Evolutionary conservation across 2,329 filamentous ascomycete genomes (phyloP), one percentile per base, ranked within the genome.

Genomic region (Aphanocladium album): DNA sequence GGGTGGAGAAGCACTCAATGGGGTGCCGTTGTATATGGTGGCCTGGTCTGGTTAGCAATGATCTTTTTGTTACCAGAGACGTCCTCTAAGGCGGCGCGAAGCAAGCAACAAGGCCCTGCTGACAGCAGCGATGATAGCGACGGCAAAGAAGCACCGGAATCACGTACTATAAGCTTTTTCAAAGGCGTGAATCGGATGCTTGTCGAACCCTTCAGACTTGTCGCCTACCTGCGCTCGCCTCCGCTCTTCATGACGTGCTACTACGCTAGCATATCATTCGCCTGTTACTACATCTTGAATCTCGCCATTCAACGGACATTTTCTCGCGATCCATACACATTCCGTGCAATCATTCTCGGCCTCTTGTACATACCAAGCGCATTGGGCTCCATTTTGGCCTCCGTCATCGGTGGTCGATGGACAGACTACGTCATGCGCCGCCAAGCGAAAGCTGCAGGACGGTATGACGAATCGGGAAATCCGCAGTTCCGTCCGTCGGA

Each of bases 1-100:
- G 85, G 87, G 1, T 95, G 91, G 91, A 80, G 88, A 67, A 86
- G 86, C 41, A 90, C 89, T 1, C 84, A 91, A 77, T 95, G 89
- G 87, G 91, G 91, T 65, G 80, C 91, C 41, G 81, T 83, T 19
- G 86, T 87, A 19, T 93, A 89, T 68, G 90, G 89, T 39, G 84
- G 79, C 6, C 62, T 85, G 43, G 74, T 87, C 43, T 73, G 83
- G 21, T 33, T 84, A 11, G 72, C 84, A 64, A 74, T 90, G 45
- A 66, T 87, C 11, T 83, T 89, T 67, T 80, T 78, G 63, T 33
- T 57, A 19, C 43, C 54, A 12, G 54, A 33, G 27, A 57, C 54
- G 16, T 57, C 54, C 2, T 33, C 54, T 16, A 57, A 46, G 25
- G 23, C 19, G 12, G n/a, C n/a, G 8, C 21, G 17, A 8, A 33